These are phyloP conservation scores for Myriosclerotinia curreyana DNA, from an alignment of 2,329 filamentous ascomycete species.

Conservation along the genomic window DNA sequence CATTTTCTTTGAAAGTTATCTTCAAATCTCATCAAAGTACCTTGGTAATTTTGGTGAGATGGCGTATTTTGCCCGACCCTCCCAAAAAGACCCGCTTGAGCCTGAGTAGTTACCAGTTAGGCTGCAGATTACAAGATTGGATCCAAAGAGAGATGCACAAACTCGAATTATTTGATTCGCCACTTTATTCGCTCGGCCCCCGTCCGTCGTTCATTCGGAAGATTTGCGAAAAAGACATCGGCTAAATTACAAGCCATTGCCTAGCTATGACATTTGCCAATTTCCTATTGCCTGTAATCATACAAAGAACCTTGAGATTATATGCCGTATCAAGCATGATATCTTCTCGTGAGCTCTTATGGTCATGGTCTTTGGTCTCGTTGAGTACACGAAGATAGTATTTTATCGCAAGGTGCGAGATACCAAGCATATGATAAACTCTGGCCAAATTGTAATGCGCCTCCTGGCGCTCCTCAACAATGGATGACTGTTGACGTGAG, in stretches of 20 bases:
- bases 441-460: constrained; percentile 79
- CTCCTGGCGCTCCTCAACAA: constrained; percentile 58
- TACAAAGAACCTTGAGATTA: constrained; percentile 66
- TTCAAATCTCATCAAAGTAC: too few species aligned
- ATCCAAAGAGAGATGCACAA: background rate
- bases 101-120: background rate
- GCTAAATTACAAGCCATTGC: constrained; percentile 49
- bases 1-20: too few species aligned
- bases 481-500: constrained; percentile 45
- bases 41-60: too few species aligned
- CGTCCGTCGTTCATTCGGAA: background rate
- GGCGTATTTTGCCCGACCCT: too few species aligned
- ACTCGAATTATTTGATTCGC: constrained; percentile 12
- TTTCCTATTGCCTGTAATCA: constrained; percentile 59
- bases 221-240: background rate
- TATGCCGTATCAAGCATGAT: constrained; percentile 70
- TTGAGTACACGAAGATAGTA: constrained; percentile 59
- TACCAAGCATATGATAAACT: constrained; percentile 71
- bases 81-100: too few species aligned
- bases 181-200: background rate
- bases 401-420: constrained; percentile 68
- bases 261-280: constrained; percentile 60
- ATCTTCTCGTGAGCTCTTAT: constrained; percentile 46
- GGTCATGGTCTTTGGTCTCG: constrained; percentile 37
- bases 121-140: constrained; percentile 3